Evolutionary conservation across 2,329 filamentous ascomycete genomes (phyloP), one percentile per base, ranked within the genome.

Genomic region (Tolypocladium album): DNA sequence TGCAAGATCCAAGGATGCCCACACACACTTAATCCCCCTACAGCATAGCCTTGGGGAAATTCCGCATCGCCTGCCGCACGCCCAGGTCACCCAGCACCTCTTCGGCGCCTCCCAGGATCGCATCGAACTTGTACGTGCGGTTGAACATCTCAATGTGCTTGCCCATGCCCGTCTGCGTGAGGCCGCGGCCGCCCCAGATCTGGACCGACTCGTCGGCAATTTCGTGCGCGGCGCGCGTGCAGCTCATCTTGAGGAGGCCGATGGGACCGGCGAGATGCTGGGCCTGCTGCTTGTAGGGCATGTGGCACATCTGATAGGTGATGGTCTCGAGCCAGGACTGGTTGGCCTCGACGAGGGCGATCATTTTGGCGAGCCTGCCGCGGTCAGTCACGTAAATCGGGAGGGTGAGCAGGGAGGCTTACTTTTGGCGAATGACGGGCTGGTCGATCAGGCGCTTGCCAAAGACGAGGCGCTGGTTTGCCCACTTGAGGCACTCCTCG

Each of bases 401-500:
- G 31, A 40, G 17, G 24, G 38, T 12, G n/a, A 27, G 17, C 42
- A 40, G 11, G 9, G 20, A 45, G 31, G 72, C 78, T 69, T 71
- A 87, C 85, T 95, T 95, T 69, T 89, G 86, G 24, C 87, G 82
- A 67, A 95, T 92, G 53, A 90, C 89, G 31, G 90, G 89, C 69
- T 95, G 90, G 68, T 91, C 86, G 65, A 93, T 88, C 47, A 95
- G 80, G 36, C 86, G 86, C 79, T 93, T 93, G 70, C 85, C 85
- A 70, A 94, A 94, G 64, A 95, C 89, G 34, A 92, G 79, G 57
- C 90, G 86, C 75, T 96, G 92, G 76, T 94, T 90, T 39, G 86
- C 81, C 91, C 92, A 96, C 72, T 94, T 94, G 64, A 95, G 77
- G 67, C 86, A 93, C 71, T 95, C 90, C 72, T 95, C 90, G 15